Evolutionary conservation across 306 rosid genomes (phyloP), one percentile per base, ranked within the genome.

Genomic region (Arachis stenosperma): DNA sequence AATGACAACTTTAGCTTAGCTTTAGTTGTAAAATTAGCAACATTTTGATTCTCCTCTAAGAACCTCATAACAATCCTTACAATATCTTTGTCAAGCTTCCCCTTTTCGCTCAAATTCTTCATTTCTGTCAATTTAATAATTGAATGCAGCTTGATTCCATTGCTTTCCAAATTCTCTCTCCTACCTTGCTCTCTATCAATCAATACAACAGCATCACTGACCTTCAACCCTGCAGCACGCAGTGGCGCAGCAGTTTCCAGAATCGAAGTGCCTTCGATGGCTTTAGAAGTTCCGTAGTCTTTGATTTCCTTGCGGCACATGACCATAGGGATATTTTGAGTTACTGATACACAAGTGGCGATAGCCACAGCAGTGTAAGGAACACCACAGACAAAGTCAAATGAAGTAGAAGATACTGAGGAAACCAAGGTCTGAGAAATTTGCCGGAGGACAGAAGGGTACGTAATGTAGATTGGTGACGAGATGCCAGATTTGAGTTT

Each of bases 261-360:
- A 17, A 90, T 88, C 0, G 97, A 93, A 7, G 91, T 83, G 73
- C 94, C 97, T 30, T 93, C 97, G 9, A 93, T 90, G 70, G 92
- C 89, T 70, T 90, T 93, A 36, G 98, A 71, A 57, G 96, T 90
- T 27, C 97, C 96, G 13, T 93, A 93, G 78, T 93, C 96, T 78
- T 93, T 93, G 75, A 89, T 79, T 79, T 93, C 98, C 84, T 93
- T 93, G 73, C 91, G 90, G 63, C 94, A 92, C 97, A 91, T 93
- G 67, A 93, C 86, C 97, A 93, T 91, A 22, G 96, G 94, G 64
- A 88, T 73, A 76, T 78, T 69, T 42, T 76, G 76, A 47, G 78
- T 36, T n/a, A 88, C 74, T 14, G 90, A 86, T 78, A 90, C 84
- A 62, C 84, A 85, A 27, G 98, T 93, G 36, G 98, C 97, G 43